These are phyloP conservation scores for Seminavis robusta DNA, from an alignment of 108 stramenopile species.

Conservation along the genomic window DNA sequence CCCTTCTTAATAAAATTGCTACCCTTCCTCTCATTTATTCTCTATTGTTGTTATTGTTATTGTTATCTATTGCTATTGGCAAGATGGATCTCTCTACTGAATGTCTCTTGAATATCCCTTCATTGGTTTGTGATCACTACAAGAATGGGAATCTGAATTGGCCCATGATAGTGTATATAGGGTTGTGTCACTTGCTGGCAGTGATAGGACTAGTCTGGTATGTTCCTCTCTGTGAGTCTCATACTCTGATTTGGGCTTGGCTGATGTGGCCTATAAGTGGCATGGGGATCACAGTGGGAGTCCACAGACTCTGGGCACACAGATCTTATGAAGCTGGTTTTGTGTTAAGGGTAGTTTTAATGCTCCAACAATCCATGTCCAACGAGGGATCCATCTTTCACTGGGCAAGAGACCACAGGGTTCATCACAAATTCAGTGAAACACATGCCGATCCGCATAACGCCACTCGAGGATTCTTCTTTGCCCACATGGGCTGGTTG, in stretches of 20 bases:
- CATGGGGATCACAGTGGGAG: constrained; percentile 89
- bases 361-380: constrained; percentile 90
- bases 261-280: constrained; percentile 88
- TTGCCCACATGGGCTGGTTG: constrained; percentile 95
- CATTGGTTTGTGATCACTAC: constrained; percentile 56
- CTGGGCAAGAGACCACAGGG: constrained; percentile 88
- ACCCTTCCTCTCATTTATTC: too few species aligned
- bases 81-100: constrained; percentile 47
- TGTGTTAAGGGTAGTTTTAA: constrained; percentile 68
- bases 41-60: too few species aligned
- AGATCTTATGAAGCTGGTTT: constrained; percentile 80
- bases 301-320: constrained; percentile 90
- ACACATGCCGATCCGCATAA: constrained; percentile 92
- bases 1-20: too few species aligned
- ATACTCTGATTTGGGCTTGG: constrained; percentile 84
- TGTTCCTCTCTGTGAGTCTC: constrained; percentile 40
- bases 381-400: constrained; percentile 92
- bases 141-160: constrained; percentile 82
- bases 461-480: constrained; percentile 91
- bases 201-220: constrained; percentile 54
- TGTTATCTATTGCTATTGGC: too few species aligned
- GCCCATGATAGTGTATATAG: constrained; percentile 89
- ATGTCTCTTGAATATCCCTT: constrained; percentile 53
- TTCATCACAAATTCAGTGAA: constrained; percentile 93
- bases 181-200: constrained; percentile 74